These are phyloP conservation scores for Ambrosiella xylebori DNA, from an alignment of 2,329 filamentous ascomycete species.

Conservation along the genomic window DNA sequence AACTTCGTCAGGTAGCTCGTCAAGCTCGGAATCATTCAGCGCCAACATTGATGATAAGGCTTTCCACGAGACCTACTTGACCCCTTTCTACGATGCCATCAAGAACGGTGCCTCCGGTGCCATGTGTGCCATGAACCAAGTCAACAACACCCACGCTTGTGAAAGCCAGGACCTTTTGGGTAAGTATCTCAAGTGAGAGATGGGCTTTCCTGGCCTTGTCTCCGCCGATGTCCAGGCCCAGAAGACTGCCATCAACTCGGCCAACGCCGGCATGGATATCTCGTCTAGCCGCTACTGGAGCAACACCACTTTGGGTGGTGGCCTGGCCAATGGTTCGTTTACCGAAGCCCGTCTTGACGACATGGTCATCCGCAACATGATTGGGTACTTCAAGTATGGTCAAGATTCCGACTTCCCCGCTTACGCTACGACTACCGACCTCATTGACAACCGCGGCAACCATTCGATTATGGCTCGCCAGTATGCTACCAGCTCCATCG, in stretches of 20 bases:
- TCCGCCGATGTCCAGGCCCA: constrained; percentile 52
- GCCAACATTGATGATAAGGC: constrained; percentile 44
- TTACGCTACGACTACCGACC: constrained; percentile 28
- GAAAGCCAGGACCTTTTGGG: constrained; percentile 52
- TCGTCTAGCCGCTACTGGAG: constrained; percentile 53
- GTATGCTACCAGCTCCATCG: constrained; percentile 35
- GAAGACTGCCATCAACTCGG: constrained; percentile 42
- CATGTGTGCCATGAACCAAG: constrained; percentile 50
- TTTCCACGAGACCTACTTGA: constrained; percentile 47
- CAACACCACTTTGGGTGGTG: constrained; percentile 24
- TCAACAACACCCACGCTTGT: constrained; percentile 56
- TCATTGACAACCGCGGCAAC: constrained; percentile 31
- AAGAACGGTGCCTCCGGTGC: constrained; percentile 38
- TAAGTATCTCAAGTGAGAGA: constrained; percentile 44
- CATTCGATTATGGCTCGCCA: constrained; percentile 31
- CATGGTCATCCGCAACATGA: constrained; percentile 36
- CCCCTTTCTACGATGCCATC: constrained; percentile 54
- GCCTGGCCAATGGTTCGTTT: constrained; percentile 31
- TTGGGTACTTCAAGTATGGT: constrained; percentile 31
- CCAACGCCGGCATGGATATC: constrained; percentile 53
- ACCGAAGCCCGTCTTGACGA: constrained; percentile 26
- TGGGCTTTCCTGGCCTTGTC: constrained; percentile 47
- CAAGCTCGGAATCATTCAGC: constrained; percentile 43
- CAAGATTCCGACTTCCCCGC: constrained; percentile 30
- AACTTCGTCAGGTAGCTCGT: constrained; percentile 38